These are phyloP conservation scores for Candida andamanensis DNA, from an alignment of 805 yeast species.

Conservation along the genomic window DNA sequence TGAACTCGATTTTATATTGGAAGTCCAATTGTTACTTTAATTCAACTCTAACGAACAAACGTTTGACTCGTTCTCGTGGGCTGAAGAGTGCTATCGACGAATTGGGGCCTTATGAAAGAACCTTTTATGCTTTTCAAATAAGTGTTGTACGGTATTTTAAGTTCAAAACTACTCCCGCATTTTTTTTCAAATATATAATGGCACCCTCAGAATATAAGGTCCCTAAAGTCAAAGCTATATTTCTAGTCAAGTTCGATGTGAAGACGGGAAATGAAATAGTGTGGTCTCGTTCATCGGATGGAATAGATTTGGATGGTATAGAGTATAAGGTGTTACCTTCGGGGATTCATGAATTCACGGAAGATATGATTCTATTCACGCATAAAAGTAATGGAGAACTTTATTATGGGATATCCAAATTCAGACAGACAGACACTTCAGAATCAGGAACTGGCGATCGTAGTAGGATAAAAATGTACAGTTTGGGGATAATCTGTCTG, in stretches of 20 bases:
- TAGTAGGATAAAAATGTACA: constrained; percentile 31
- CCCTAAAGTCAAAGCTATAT: constrained; percentile 27
- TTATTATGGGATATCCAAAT: constrained; percentile 33
- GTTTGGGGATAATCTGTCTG: constrained; percentile 34
- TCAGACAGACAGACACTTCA: constrained; percentile 12
- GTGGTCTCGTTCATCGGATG: constrained; percentile 25
- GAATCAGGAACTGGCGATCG: constrained; percentile 13
- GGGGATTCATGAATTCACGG: constrained; percentile 32
- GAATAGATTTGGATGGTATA: constrained; percentile 24
- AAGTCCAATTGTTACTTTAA: too few relatives aligned
- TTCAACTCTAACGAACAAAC: too few relatives aligned
- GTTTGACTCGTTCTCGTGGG: too few relatives aligned
- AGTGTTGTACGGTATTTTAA: too few relatives aligned
- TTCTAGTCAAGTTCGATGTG: constrained; percentile 32
- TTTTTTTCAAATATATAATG: too few relatives aligned
- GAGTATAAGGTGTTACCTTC: constrained; percentile 38
- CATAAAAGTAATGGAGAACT: constrained; percentile 18
- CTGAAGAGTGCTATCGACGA: too few relatives aligned
- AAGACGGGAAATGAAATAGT: constrained; percentile 31
- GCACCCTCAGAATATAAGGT: constrained; percentile 11
- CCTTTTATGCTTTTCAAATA: too few relatives aligned
- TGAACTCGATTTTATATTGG: too few relatives aligned
- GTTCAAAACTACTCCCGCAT: too few relatives aligned
- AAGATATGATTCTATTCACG: constrained; percentile 26
- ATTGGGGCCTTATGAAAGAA: too few relatives aligned